Percentiles rank a stretch among this genome's conserved stretches.
Evolutionary conservation across 1,284 basidiomycete species (phyloP).

Genomic region (Pisolithus thermaeus): DNA sequence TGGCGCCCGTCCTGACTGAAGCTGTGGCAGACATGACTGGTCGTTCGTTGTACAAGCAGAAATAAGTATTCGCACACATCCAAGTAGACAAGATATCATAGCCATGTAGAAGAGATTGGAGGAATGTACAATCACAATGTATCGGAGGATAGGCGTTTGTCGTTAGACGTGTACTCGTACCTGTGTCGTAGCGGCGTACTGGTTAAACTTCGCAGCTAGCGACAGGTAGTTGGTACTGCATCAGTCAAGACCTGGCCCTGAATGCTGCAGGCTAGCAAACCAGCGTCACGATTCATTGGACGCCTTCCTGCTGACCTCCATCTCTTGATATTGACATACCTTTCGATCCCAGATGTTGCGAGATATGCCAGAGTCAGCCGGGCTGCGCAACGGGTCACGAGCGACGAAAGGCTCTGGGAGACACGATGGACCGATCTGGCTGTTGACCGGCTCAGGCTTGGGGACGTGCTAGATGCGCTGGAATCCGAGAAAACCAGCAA

Average conservation of each 20-base stretch:
- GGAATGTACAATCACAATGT: too few species aligned
- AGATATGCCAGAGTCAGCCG: conserved; percentile 65
- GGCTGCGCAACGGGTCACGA: conserved; percentile 57
- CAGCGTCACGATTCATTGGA: conserved; percentile 44
- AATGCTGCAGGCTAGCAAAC: conserved; percentile 25
- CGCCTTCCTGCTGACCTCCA: conserved; percentile 75
- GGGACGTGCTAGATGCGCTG: conserved; percentile 54
- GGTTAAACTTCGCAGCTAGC: too few species aligned
- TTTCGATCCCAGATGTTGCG: conserved; percentile 76
- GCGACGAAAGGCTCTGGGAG: conserved; percentile 75
- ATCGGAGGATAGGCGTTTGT: too few species aligned
- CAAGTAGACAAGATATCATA: background rate
- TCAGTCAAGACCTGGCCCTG: conserved; percentile 6
- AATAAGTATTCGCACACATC: background rate
- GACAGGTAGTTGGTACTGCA: too few species aligned
- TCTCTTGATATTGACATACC: conserved; percentile 61
- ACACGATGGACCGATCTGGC: conserved; percentile 59
- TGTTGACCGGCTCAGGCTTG: conserved; percentile 35
- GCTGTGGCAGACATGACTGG: conserved; percentile 48
- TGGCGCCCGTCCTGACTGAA: background rate
- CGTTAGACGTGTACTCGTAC: too few species aligned
- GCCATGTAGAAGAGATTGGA: background rate
- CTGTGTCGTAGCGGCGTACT: too few species aligned
- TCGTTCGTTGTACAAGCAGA: conserved; percentile 34
- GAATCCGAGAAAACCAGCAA: conserved; percentile 32